Conservation (phyloP, 345 rosid genomes). For the Kandelia obovata region DNA sequence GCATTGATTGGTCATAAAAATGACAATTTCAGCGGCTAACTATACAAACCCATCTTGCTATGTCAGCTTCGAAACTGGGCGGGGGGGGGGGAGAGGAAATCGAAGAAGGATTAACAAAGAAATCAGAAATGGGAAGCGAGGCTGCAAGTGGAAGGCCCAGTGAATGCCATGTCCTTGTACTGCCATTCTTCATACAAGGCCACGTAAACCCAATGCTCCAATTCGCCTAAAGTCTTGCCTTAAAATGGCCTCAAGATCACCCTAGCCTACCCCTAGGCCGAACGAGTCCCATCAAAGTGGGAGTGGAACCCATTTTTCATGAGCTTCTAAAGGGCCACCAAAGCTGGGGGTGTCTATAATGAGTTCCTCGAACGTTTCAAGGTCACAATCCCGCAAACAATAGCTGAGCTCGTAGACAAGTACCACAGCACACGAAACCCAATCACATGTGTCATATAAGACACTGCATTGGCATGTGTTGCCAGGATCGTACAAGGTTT, state of each 20-base stretch:
- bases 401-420: slow-evolving; percentile 40
- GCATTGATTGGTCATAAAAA: too few relatives aligned
- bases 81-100: too few relatives aligned
- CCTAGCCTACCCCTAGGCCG: slow-evolving; percentile 22
- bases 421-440: slow-evolving; percentile 31
- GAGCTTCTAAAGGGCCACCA: slow-evolving; percentile 2
- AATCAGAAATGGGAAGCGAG: too few relatives aligned
- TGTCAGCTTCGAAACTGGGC: too few relatives aligned
- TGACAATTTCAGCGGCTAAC: too few relatives aligned
- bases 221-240: slow-evolving; percentile 41
- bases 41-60: too few relatives aligned
- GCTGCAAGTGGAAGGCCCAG: too few relatives aligned
- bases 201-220: slow-evolving; percentile 51
- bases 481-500: slow-evolving; percentile 43
- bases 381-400: slow-evolving; percentile 36
- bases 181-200: slow-evolving; percentile 44
- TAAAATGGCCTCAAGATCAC: slow-evolving; percentile 40
- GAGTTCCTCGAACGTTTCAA: slow-evolving; percentile 10
- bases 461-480: slow-evolving; percentile 47
- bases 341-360: too few relatives aligned
- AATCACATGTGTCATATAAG: slow-evolving; percentile 50
- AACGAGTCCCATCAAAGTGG: background rate
- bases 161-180: slow-evolving; percentile 26
- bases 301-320: slow-evolving; percentile 5
- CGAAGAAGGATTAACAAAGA: too few relatives aligned